A percentile compares a stretch with the other conserved stretches of the same genome.
phyloP scores from a whole-genome alignment of 768 basidiomycete species.

The Mycena rosella region DNA sequence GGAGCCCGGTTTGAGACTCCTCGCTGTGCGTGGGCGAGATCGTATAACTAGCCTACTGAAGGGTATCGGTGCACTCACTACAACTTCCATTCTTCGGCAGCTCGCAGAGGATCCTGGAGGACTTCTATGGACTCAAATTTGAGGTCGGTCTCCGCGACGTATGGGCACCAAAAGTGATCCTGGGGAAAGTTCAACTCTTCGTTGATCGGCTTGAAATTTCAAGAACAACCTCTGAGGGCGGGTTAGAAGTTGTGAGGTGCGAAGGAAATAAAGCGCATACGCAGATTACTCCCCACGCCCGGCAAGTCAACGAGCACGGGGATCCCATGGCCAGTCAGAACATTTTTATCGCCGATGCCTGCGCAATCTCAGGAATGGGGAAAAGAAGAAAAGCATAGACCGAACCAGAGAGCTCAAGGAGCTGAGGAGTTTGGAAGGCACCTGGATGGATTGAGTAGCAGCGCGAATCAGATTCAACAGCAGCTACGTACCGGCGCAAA shows the following conservation, averaged over 20 bases:
- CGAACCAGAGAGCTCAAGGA: conserved; percentile 46
- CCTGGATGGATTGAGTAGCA: conserved; percentile 30
- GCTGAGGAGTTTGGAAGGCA: conserved; percentile 45
- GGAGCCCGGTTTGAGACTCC: conserved; percentile 14
- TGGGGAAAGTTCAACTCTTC: conserved; percentile 12
- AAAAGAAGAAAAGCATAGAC: not conserved
- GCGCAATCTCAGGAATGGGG: not conserved
- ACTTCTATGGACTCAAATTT: conserved; percentile 35
- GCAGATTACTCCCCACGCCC: conserved; percentile 48
- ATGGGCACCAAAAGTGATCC: conserved; percentile 33
- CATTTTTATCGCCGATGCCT: conserved; percentile 40
- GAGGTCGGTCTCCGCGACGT: conserved; percentile 32
- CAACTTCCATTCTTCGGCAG: conserved; percentile 26
- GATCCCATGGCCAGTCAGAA: conserved; percentile 37
- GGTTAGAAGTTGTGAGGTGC: not conserved
- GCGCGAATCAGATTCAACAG: not conserved
- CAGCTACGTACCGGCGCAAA: conserved; percentile 50
- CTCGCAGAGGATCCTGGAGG: conserved; percentile 24
- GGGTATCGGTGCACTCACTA: conserved; percentile 31
- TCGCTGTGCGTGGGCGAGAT: not conserved
- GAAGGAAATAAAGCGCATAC: conserved; percentile 21
- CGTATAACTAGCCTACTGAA: not conserved
- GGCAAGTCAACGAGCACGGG: conserved; percentile 43
- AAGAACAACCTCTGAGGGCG: conserved; percentile 3
- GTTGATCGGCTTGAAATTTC: not conserved